Evolutionary conservation across 352 stramenopile species (phyloP), one percentile per base, ranked within the genome.

Genomic region (Globisporangium perplexum): DNA sequence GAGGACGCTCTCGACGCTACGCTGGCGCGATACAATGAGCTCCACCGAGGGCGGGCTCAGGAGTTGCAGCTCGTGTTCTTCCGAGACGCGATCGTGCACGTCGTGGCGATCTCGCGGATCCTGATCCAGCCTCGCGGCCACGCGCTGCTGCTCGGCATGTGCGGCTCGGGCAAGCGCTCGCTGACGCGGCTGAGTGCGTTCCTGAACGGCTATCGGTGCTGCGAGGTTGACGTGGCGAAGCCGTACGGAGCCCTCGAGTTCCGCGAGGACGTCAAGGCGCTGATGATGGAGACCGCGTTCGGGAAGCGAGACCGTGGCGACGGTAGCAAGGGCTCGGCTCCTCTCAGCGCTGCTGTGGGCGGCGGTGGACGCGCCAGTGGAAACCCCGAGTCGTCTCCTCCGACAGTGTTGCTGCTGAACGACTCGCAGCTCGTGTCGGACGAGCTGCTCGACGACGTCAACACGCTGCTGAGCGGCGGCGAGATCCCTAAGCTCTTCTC

Each of bases 401-500:
- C 87, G 0, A 74, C 77, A 0, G 74, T 93, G 23, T 74, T 96
- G 44, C 66, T 97, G 14, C 48, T 97, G 15, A 95, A 86, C 12
- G 87, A 96, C 20, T 72, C 72, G 0, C 83, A 96, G 55, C 66
- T 96, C n/a, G 65, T 82, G 18, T 88, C 77, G n/a, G 88, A 96
- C 28, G 47, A 55, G 0, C 92, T 95, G 56, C 55, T 97, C 4
- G 86, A 96, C 49, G 90, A 93, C 53, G 69, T 96, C 52, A 97
- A 96, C 62, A 88, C 88, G 1, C 60, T 97, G n/a, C 55, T 97
- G 22, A 93, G 88, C 36, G 82, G 76, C 30, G 88, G 79, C 10
- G 71, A 91, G 15, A 93, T 97, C 20, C 86, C 88, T 0, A 90
- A 96, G 45, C 66, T 96, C 1, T 97, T 96, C 42, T 54, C 74